Evolutionary conservation across 2,329 filamentous ascomycete species (phyloP).

Genomic region (Ophiostoma quercus): DNA sequence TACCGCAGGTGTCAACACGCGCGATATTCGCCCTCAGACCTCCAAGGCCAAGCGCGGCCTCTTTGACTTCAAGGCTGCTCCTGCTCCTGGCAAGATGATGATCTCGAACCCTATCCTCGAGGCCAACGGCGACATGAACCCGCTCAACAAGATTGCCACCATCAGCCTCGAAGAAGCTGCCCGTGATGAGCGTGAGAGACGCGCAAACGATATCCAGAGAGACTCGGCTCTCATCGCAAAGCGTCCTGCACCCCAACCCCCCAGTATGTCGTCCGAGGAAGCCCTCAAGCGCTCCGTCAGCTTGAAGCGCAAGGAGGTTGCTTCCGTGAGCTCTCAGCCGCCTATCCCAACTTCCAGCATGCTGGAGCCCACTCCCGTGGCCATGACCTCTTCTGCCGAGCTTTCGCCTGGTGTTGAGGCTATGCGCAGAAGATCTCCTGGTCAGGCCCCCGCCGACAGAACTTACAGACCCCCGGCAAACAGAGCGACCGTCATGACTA

Average conservation of each 20-base stretch:
- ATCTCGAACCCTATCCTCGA: conserved; percentile 50
- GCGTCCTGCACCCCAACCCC: conserved; percentile 37
- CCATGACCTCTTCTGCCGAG: conserved; percentile 44
- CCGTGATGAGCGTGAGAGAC: conserved; percentile 42
- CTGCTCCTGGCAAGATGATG: conserved; percentile 36
- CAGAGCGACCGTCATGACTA: conserved; percentile 2
- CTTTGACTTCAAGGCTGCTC: conserved; percentile 29
- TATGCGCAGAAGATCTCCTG: conserved; percentile 49
- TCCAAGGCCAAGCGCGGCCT: conserved; percentile 32
- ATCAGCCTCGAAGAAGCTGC: conserved; percentile 48
- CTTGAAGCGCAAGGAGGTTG: conserved; percentile 39
- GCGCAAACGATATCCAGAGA: conserved; percentile 34
- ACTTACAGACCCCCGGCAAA: not conserved
- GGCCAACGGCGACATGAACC: conserved; percentile 36
- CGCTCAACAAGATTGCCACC: conserved; percentile 44
- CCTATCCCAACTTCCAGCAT: conserved; percentile 24
- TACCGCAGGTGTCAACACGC: not conserved
- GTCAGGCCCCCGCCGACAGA: conserved; percentile 32
- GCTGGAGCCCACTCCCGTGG: conserved; percentile 34
- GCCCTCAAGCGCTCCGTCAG: conserved; percentile 35
- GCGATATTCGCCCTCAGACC: not conserved
- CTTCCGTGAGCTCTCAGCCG: conserved; percentile 29
- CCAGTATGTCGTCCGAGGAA: conserved; percentile 35
- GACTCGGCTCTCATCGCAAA: conserved; percentile 35
- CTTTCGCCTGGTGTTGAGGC: conserved; percentile 48